Conservation (phyloP, 495 filamentous ascomycete species). For the Penicillium dipodomyicola region DNA sequence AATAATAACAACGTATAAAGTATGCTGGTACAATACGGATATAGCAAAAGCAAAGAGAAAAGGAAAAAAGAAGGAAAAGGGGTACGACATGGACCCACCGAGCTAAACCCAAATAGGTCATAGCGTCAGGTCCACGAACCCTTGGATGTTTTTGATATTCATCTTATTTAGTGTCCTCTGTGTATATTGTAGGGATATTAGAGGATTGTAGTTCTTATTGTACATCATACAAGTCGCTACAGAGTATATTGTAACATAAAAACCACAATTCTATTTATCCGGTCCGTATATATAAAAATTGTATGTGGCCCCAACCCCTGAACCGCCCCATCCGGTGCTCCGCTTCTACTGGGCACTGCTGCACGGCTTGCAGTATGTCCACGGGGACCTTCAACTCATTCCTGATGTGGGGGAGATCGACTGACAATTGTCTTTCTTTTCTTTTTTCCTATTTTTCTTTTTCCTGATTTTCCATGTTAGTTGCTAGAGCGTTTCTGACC, state of each 20-base stretch:
- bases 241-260: background rate
- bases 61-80: constrained; percentile 3
- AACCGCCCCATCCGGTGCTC: constrained; percentile 31
- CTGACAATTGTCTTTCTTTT: constrained; percentile 9
- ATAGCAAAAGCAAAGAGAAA: background rate
- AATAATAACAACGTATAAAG: background rate
- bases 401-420: constrained; percentile 31
- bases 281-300: background rate
- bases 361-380: constrained; percentile 14
- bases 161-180: too few relatives aligned
- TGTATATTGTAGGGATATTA: too few relatives aligned
- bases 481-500: background rate
- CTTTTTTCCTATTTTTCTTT: constrained; percentile 2
- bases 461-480: background rate
- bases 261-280: background rate
- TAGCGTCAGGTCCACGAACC: background rate
- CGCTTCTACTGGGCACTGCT: constrained; percentile 15
- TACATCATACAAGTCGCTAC: too few relatives aligned
- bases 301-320: constrained; percentile 24
- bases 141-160: constrained; percentile 2
- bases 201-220: too few relatives aligned
- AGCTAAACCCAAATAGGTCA: constrained; percentile 3
- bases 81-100: constrained; percentile 3
- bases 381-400: constrained; percentile 15
- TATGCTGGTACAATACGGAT: background rate